Conservation (phyloP, 768 basidiomycete species). For the Amanita fuliginea region DNA sequence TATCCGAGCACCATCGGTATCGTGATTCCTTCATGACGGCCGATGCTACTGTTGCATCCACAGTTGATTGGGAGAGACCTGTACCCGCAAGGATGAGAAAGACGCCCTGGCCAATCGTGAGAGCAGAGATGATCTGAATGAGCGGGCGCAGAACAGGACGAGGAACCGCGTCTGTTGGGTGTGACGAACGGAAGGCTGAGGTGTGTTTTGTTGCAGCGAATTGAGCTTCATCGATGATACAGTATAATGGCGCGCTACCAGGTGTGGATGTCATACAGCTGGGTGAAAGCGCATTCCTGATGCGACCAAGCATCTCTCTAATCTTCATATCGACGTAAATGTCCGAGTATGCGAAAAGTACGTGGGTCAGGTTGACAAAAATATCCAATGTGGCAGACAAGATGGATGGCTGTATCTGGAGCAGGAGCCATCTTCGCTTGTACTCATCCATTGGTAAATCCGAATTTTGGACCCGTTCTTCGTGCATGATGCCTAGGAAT, state of each 20-base stretch:
- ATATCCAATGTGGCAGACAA: constrained; percentile 27
- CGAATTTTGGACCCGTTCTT: background rate
- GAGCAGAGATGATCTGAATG: constrained; percentile 28
- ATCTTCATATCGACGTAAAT: constrained; percentile 24
- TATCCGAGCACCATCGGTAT: constrained; percentile 35
- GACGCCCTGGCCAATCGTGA: constrained; percentile 26
- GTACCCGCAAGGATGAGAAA: constrained; percentile 36
- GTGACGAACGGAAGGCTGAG: constrained; percentile 25
- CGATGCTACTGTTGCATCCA: constrained; percentile 33
- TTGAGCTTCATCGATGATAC: constrained; percentile 36
- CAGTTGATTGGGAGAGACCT: constrained; percentile 32
- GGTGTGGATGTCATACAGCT: background rate
- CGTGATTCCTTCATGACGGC: constrained; percentile 35
- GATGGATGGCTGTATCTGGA: constrained; percentile 29
- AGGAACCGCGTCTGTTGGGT: constrained; percentile 15
- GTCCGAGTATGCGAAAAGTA: constrained; percentile 22
- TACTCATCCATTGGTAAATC: constrained; percentile 12
- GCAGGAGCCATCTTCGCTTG: constrained; percentile 27
- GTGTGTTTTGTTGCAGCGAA: constrained; percentile 28
- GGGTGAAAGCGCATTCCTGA: constrained; percentile 11
- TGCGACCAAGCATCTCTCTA: constrained; percentile 16
- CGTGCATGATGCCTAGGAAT: constrained; percentile 23
- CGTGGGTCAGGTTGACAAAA: constrained; percentile 26
- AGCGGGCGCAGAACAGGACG: constrained; percentile 32
- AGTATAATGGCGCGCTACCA: constrained; percentile 26